Percentiles rank a stretch among this genome's conserved stretches.
These are phyloP conservation scores for Penicillium olsonii DNA, from an alignment of 2,329 filamentous ascomycete genomes.

Conservation along the genomic window DNA sequence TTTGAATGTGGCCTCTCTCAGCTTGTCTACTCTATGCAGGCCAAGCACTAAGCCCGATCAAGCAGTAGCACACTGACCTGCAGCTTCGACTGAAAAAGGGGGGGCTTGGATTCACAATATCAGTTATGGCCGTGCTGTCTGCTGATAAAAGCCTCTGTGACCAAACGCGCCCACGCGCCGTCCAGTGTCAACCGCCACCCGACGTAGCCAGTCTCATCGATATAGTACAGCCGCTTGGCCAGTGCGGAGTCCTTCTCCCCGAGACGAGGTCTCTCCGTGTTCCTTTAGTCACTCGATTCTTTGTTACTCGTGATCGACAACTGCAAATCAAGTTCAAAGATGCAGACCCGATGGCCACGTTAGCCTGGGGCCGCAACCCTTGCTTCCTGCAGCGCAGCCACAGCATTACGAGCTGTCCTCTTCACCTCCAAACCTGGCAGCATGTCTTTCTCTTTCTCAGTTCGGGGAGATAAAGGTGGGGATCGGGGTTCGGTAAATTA, in stretches of 20 bases:
- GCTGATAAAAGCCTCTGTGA: neutral
- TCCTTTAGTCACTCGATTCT: slow-evolving; percentile 7
- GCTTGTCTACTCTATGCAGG: slow-evolving; percentile 1
- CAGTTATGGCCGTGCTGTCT: neutral
- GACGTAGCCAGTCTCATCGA: neutral
- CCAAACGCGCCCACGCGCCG: neutral
- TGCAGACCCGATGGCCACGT: slow-evolving; percentile 9
- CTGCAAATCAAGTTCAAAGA: slow-evolving; percentile 3
- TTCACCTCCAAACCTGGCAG: slow-evolving; percentile 1
- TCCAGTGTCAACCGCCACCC: neutral
- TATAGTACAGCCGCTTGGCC: neutral
- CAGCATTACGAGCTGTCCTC: neutral
- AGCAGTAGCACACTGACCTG: neutral
- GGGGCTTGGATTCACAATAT: neutral
- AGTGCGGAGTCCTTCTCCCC: neutral
- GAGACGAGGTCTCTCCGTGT: slow-evolving; percentile 11
- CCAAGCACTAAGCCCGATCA: slow-evolving; percentile 3
- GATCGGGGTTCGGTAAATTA: neutral
- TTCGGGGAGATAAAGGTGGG: neutral
- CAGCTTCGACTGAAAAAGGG: neutral
- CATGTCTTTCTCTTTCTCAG: neutral
- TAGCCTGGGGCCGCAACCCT: slow-evolving; percentile 7
- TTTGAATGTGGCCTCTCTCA: slow-evolving; percentile 14
- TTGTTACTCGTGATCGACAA: slow-evolving; percentile 3
- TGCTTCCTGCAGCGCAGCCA: slow-evolving; percentile 4